phyloP scores from a whole-genome alignment of 768 basidiomycete species.

The Amanita thiersii region DNA sequence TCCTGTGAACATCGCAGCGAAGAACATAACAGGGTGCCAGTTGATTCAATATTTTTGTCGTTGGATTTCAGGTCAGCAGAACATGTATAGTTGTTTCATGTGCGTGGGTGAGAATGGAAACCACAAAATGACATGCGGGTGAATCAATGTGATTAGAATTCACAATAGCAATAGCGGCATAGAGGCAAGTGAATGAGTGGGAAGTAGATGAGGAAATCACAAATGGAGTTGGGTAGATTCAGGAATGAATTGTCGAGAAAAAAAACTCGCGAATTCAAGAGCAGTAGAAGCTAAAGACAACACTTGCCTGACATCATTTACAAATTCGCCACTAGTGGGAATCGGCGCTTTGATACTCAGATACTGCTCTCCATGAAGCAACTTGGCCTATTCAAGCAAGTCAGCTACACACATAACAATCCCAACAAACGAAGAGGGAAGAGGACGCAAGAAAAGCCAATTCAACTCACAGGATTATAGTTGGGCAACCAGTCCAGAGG shows the following conservation, averaged over 20 bases:
- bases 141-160: neutral
- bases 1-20: slow-evolving; percentile 24
- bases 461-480: slow-evolving; percentile 71
- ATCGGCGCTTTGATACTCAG: slow-evolving; percentile 80
- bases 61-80: no score
- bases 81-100: no score
- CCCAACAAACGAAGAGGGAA: neutral
- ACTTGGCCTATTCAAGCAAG: slow-evolving; percentile 58
- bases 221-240: no score
- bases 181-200: neutral
- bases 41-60: no score
- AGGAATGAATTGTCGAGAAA: no score
- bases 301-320: slow-evolving; percentile 62
- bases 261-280: no score
- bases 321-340: slow-evolving; percentile 74
- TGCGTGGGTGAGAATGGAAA: no score
- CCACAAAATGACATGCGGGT: neutral
- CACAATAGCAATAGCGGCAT: neutral
- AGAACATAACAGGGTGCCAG: no score
- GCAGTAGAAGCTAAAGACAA: no score
- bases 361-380: slow-evolving; percentile 98
- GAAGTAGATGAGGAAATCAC: no score
- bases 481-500: slow-evolving; percentile 87
- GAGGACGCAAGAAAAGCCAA: slow-evolving; percentile 8
- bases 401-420: neutral